Percentiles rank a stretch among this genome's conserved stretches.
Conservation (phyloP, 2,329 filamentous ascomycete species). For the Didymella keratinophila region DNA sequence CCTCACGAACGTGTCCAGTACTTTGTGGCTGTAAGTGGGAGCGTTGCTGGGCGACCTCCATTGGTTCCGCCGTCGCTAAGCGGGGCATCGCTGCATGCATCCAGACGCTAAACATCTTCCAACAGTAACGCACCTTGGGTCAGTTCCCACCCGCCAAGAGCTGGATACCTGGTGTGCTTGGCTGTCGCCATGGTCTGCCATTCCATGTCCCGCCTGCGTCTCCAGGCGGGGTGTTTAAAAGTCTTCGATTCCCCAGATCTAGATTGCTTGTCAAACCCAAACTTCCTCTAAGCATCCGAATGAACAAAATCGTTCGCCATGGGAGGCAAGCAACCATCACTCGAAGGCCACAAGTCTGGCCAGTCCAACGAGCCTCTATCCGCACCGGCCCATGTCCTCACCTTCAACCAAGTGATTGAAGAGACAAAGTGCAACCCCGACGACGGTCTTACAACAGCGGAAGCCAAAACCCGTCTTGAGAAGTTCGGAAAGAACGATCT, state of each 20-base stretch:
- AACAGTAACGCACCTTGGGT: conserved; percentile 36
- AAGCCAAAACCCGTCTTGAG: conserved; percentile 58
- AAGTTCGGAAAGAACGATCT: conserved; percentile 73
- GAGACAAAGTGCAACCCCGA: conserved; percentile 70
- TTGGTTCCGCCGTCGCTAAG: conserved; percentile 18
- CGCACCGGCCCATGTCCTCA: conserved; percentile 68
- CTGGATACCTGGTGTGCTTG: conserved; percentile 39
- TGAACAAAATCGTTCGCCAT: conserved; percentile 38
- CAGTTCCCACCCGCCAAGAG: conserved; percentile 38
- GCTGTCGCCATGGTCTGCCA: conserved; percentile 33
- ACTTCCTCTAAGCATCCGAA: conserved; percentile 30
- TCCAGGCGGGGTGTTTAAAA: conserved; percentile 40
- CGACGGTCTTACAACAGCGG: conserved; percentile 68
- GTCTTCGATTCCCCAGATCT: conserved; percentile 38
- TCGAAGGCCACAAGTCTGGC: conserved; percentile 53
- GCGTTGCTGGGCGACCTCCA: background rate
- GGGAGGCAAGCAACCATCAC: conserved; percentile 49
- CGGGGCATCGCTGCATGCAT: conserved; percentile 18
- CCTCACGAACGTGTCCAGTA: background rate
- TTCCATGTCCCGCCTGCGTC: conserved; percentile 31
- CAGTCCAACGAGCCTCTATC: conserved; percentile 64
- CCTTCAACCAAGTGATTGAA: conserved; percentile 61
- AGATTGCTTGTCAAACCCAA: conserved; percentile 40
- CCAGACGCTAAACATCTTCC: conserved; percentile 25
- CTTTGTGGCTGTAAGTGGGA: background rate